phyloP scores from a whole-genome alignment of 108 stramenopile species.

The Mediolabrus comicus region DNA sequence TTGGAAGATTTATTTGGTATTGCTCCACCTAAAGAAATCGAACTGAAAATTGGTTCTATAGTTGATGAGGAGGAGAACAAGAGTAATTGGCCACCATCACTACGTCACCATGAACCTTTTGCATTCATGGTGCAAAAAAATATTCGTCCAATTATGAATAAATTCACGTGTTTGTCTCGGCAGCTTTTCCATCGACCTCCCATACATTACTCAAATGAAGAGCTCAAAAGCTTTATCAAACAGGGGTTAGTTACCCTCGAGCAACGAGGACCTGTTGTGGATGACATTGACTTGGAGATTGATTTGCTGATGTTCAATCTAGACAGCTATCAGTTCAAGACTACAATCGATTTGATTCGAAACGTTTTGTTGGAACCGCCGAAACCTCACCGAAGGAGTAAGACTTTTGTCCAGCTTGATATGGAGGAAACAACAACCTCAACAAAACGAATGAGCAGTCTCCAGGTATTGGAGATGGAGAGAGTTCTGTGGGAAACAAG shows the following conservation, averaged over 20 bases:
- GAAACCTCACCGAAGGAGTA: constrained; percentile 23
- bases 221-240: constrained; percentile 30
- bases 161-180: constrained; percentile 49
- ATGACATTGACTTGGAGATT: constrained; percentile 45
- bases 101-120: constrained; percentile 44
- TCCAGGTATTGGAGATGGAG: constrained; percentile 45
- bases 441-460: constrained; percentile 21
- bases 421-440: neutral
- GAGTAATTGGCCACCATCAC: constrained; percentile 19
- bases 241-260: constrained; percentile 29
- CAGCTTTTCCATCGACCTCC: constrained; percentile 50
- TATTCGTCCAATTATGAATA: constrained; percentile 37
- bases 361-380: constrained; percentile 48
- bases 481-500: constrained; percentile 12
- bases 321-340: constrained; percentile 53
- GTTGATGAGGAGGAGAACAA: neutral
- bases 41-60: neutral
- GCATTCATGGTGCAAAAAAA: constrained; percentile 33
- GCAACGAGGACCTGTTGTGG: constrained; percentile 26
- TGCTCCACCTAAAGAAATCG: neutral
- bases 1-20: neutral
- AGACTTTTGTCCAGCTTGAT: constrained; percentile 8
- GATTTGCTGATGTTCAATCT: constrained; percentile 40
- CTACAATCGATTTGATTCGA: constrained; percentile 47
- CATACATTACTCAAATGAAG: constrained; percentile 40